phyloP scores from a whole-genome alignment of 2,329 filamentous ascomycete species.

The Aspergillus floridensis region DNA sequence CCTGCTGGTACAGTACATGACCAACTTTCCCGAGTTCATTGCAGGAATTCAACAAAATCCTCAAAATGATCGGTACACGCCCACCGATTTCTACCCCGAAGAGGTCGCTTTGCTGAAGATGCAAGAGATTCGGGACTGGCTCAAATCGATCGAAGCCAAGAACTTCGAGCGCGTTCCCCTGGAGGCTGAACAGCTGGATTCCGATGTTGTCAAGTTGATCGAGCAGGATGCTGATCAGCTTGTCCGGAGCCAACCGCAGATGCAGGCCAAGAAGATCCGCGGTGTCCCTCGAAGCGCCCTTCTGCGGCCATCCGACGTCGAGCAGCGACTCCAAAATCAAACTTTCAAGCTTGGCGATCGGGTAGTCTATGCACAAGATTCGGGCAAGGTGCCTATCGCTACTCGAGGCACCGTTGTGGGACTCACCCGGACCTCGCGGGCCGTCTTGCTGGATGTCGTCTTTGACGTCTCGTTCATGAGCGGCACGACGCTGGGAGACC shows the following conservation, averaged over 20 bases:
- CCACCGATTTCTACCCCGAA: slow-evolving; percentile 80
- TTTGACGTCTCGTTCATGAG: slow-evolving; percentile 98
- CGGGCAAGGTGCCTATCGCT: slow-evolving; percentile 91
- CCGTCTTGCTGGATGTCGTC: slow-evolving; percentile 81
- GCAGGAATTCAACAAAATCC: slow-evolving; percentile 82
- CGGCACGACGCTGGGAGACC: slow-evolving; percentile 83
- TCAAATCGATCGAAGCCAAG: slow-evolving; percentile 87
- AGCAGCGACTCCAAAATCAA: slow-evolving; percentile 85
- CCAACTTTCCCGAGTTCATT: slow-evolving; percentile 91
- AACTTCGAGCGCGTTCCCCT: slow-evolving; percentile 93
- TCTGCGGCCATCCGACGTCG: slow-evolving; percentile 92
- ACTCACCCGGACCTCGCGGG: slow-evolving; percentile 81
- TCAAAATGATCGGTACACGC: slow-evolving; percentile 76
- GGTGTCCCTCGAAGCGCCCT: slow-evolving; percentile 83
- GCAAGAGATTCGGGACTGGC: slow-evolving; percentile 90
- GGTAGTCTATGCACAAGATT: slow-evolving; percentile 86
- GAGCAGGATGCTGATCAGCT: slow-evolving; percentile 70
- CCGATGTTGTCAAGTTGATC: slow-evolving; percentile 77
- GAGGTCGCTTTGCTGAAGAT: slow-evolving; percentile 73
- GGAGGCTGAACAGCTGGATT: slow-evolving; percentile 94
- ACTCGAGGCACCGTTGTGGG: slow-evolving; percentile 92
- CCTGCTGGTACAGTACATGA: slow-evolving; percentile 84
- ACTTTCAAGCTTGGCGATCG: slow-evolving; percentile 82
- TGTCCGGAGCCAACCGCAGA: slow-evolving; percentile 51
- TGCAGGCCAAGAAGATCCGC: slow-evolving; percentile 67